Evolutionary conservation across 495 filamentous ascomycete genomes (phyloP), one percentile per base, ranked within the genome.

Genomic region (Xylaria castorea): DNA sequence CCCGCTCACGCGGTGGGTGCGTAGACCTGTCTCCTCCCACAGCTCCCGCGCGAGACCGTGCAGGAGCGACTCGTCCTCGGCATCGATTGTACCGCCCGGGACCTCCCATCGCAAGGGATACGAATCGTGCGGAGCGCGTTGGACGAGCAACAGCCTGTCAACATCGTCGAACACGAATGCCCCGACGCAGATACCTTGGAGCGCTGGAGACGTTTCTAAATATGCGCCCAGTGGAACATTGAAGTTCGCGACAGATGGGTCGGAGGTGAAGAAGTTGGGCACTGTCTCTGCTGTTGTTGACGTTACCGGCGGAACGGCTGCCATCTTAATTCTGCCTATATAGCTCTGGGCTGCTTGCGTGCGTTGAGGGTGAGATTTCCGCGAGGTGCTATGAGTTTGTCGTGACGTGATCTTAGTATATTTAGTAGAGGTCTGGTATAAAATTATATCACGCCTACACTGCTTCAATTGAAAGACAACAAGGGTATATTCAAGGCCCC

Each of bases 11-110:
- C 68, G 71, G 48, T 42, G 77, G 36, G 82, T 77, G 11, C 75
- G 62, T 34, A 90, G 73, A 16, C 84, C 85, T 18, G 82, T 82
- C 79, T 90, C 88, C 80, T 90, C 88, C 80, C 83, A 84, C n/a
- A 90, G 64, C 78, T 90, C 88, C 16, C 88, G 75, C 30, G 80
- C 83, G 12, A 83, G 77, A 1, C 77, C 84, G 71, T 88, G 83
- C 44, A 89, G 75, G 20, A 89, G 71, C 3, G 85, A 84, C 66
- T 80, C 73, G 67, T 89, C 88, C 11, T 83, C 81, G 44, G 68
- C 66, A 72, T 90, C 87, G 67, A 79, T 77, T n/a, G 81, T 80
- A 36, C 88, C 88, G 51, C 88, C 88, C 1, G 88, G 88, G n/a
- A 85, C 75, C 76, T 90, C 88, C 88, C 88, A 88, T 38, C 71